Evolutionary conservation across 2,329 filamentous ascomycete genomes (phyloP).

Genomic region (Talaromyces sp.): DNA sequence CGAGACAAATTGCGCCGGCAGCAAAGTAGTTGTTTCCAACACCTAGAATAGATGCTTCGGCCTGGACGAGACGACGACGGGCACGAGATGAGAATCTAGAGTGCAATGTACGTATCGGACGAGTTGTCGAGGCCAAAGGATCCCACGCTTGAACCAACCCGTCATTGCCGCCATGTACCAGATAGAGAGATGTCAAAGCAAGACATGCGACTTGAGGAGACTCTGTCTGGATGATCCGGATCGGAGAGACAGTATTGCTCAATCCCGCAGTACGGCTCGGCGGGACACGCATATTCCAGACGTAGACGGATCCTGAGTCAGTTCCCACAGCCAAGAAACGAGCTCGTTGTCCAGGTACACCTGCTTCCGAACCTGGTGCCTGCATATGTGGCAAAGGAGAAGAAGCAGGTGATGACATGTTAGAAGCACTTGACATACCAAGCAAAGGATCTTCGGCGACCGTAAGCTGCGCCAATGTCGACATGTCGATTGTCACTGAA

Average conservation of each 20-base stretch:
- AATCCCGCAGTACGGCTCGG: slow-evolving; percentile 53
- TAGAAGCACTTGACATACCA: slow-evolving; percentile 53
- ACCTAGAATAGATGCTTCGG: slow-evolving; percentile 62
- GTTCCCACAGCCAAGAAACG: slow-evolving; percentile 81
- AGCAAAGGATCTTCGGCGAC: slow-evolving; percentile 74
- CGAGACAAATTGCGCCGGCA: slow-evolving; percentile 77
- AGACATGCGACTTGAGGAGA: slow-evolving; percentile 82
- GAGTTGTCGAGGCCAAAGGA: slow-evolving; percentile 73
- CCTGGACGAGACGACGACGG: slow-evolving; percentile 68
- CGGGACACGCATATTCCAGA: slow-evolving; percentile 79
- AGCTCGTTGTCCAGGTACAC: slow-evolving; percentile 80
- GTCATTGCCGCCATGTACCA: slow-evolving; percentile 91
- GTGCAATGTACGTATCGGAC: slow-evolving; percentile 81
- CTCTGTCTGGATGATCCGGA: slow-evolving; percentile 83
- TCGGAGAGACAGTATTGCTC: slow-evolving; percentile 60
- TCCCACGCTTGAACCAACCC: slow-evolving; percentile 97
- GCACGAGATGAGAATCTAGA: slow-evolving; percentile 78
- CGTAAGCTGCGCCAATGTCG: slow-evolving; percentile 66
- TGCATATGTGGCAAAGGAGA: slow-evolving; percentile 52
- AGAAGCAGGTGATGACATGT: slow-evolving; percentile 51
- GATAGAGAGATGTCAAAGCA: slow-evolving; percentile 76
- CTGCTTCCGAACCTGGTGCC: slow-evolving; percentile 43
- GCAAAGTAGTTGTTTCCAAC: slow-evolving; percentile 73
- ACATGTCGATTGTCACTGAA: slow-evolving; percentile 68
- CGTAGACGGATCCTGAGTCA: slow-evolving; percentile 66